Base-by-base conservation (phyloP, 139 green algal species). In the Ulvella scutata region DNA sequence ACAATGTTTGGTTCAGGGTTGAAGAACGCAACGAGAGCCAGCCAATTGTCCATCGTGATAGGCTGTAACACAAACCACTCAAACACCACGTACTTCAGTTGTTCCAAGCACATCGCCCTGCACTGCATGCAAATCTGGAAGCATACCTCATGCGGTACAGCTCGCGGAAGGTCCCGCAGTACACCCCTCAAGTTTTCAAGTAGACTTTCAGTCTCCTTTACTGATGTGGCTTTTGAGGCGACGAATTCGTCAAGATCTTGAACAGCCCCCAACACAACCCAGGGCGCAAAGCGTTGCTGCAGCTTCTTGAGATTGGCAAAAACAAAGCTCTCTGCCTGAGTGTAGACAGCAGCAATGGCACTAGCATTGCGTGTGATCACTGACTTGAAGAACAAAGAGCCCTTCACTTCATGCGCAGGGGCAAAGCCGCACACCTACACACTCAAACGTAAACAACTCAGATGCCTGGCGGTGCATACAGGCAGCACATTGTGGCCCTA, bases 61-160 rank as follows among this genome's bases (percentile, higher is more conserved):
- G 86, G 88, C 37, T 93, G 72, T 62, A 79, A 83, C 38, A 92
- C 85, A 13, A 75, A n/a, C n/a, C n/a, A 74, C 59, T 90, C 87
- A 20, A 80, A 80, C 13, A 74, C 81, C 7, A 79, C 80, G 13
- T 76, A 76, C 79, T 92, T 92, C 34, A 95, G 81, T 74, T 85
- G 79, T 31, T 85, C 83, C 80, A 93, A 86, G 75, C 92, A 92
- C 21, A 87, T 62, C 79, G 92, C 87, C 83, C 85, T 93, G 72
- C 91, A 88, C 6, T 29, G 40, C 9, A n/a, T n/a, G n/a, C n/a
- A n/a, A n/a, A 74, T 17, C 13, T 17, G 60, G 10, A 73, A 73
- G 9, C 60, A 37, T 9, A 72, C 17, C 37, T 76, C 38, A 10
- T 4, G 1, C n/a, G 38, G 37, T 7, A 35, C 37, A 4, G 72